Base-by-base conservation (phyloP, 108 stramenopile genomes). In the Schizochytrium sp. region DNA sequence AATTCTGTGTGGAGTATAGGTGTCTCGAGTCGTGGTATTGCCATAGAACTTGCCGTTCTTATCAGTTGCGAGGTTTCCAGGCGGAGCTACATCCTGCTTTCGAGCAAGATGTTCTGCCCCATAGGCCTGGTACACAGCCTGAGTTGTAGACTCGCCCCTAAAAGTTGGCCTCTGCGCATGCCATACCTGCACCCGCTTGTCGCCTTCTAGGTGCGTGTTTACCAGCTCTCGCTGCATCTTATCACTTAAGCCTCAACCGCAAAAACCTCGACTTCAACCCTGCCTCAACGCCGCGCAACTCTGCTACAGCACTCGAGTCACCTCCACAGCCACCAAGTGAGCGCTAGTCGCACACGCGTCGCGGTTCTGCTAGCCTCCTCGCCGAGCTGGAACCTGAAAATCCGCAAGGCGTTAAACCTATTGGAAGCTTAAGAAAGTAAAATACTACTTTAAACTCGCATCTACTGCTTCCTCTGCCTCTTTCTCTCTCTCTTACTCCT, bases 21-120 rank as follows among this genome's bases (percentile, higher is more conserved):
- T 7, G 17, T 49, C 47, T n/a, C 40, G 19, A 53, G 50, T 83
- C 8, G 76, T 83, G 15, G 76, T 83, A 47, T 17, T n/a, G 50
- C 15, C 76, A 53, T 83, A 83, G 53, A 83, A 83, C 76, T 83
- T 83, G 47, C 50, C 47, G 76, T 83, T 55, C 53, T 83, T 69
- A 44, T 69, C 64, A 44, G 64, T 69, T 38, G 42, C 12, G 42
- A 69, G 28, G 64, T 69, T 69, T 8, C 12, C 7, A 8, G 64
- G 64, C 19, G 64, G 64, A 38, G 64, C 64, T 38, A 69, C 64
- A 44, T 44, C 64, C 10, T 44, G 64, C 15, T 69, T 69, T 69
- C 64, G 64, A 38, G 76, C 53, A 53, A 49, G 50, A 40, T 83
- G 50, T 47, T 40, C 17, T 28, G 28, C 28, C 28, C 28, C 28